Base-by-base conservation (phyloP, 106 monocot species). In the Allium fistulosum region DNA sequence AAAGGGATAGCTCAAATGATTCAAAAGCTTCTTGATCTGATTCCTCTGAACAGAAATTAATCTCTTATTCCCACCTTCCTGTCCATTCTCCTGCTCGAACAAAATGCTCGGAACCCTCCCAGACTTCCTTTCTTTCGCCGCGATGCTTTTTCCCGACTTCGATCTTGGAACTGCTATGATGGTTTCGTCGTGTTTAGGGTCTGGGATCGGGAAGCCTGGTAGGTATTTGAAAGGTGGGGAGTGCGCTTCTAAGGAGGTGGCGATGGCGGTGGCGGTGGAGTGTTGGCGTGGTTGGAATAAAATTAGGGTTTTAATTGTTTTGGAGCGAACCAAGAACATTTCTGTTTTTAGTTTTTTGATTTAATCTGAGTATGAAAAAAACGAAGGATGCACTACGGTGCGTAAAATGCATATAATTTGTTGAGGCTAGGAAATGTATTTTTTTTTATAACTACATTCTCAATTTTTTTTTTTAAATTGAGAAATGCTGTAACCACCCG, bases 51-150 rank as follows among this genome's bases (percentile, higher is more conserved):
- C 97, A 57, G 92, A 93, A 53, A 99, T 81, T 11, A 99, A 82
- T 52, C 87, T 76, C 77, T 99, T 99, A 79, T 99, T 93, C 12
- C 97, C 97, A 6, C 97, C 97, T 65, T 93, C 82, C 84, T 99
- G 67, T 17, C 97, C 97, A 4, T 99, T 87, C 71, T 82, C 87
- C 75, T 99, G 97, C 79, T 99, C 97, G 77, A 99, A 99, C 52
- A 99, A 71, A 67, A 99, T 99, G 75, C 91, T 85, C 14, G 97
- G 97, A 8, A 93, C 89, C 47, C 97, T 63, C 63, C 93, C 89
- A 13, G 28, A 82, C 71, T 90, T 82, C 51, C 97, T 68, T 81
- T 93, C 92, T 80, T 90, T 93, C 2, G 87, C 85, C 7, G 92
- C 63, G 8, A 90, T 79, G 77, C 68, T 90, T 80, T 82, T 83